Base-by-base conservation (phyloP, 2,329 filamentous ascomycete species). In the Aspergillus hiratsukae region DNA sequence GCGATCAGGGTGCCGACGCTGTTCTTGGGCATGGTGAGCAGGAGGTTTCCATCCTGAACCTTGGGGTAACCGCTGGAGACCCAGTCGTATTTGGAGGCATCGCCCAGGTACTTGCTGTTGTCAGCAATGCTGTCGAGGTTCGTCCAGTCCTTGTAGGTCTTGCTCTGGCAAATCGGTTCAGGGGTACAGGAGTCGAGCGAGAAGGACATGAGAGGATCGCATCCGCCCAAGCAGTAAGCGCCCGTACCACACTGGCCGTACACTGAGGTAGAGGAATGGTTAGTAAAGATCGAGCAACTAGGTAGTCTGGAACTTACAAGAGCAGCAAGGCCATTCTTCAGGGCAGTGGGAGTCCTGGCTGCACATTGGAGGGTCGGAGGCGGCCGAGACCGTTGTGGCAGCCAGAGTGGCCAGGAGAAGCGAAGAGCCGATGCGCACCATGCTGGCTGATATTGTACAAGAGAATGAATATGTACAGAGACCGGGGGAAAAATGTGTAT, bases 171-270 rank as follows among this genome's bases (percentile, higher is more conserved):
- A 29, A 90, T 82, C 5, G 94, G 93, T 56, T 83, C 87, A 17
- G 94, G 90, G 7, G 90, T 86, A 75, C 94, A 99, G 2, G 93
- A 87, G 64, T 95, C 86, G 65, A 97, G 82, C 11, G 84, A 84
- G 78, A 87, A 89, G 49, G 93, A 97, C 77, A 87, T 87, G 70
- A 86, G 83, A 31, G 91, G 90, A 72, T 97, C 93, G 79, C 94
- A 99, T 61, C 94, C 94, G 67, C 94, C 94, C 21, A 99, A 84
- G 70, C 94, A 99, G 82, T 89, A 97, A 55, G 92, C 94, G 68
- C 94, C 94, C 55, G 91, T 86, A 78, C 93, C 94, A 69, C 94
- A 97, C 75, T 93, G 82, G 66, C 90, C 90, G 75, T 97, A 97
- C 76, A 94, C 91, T 96, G 68, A 51, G 65, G 45, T 54, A 53